Percentiles rank a stretch among this genome's conserved stretches.
Evolutionary conservation across 345 rosid genomes (phyloP).

Genomic region (Lepidium sativum): DNA sequence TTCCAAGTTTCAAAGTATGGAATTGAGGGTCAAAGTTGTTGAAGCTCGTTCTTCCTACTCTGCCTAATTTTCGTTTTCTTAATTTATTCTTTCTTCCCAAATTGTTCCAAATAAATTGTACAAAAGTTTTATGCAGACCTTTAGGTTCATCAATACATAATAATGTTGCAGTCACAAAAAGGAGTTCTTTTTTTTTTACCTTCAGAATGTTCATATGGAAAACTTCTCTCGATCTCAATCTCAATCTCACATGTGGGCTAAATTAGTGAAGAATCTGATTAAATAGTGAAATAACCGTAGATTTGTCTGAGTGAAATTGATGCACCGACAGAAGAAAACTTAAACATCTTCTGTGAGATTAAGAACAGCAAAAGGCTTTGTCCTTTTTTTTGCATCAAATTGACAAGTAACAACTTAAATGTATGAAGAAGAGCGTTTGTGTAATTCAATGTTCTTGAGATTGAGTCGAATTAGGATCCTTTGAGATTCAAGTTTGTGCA

Average conservation of each 20-base stretch:
- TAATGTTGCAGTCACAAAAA: background rate
- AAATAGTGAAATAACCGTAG: background rate
- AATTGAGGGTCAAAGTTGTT: slow-evolving; percentile 7
- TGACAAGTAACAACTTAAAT: background rate
- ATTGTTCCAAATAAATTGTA: slow-evolving; percentile 12
- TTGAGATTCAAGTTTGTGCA: background rate
- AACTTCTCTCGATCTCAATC: background rate
- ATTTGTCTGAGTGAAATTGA: slow-evolving; percentile 3
- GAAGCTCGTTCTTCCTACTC: slow-evolving; percentile 13
- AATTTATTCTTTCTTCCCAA: slow-evolving; percentile 1
- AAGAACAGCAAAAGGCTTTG: background rate
- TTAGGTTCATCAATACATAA: slow-evolving; percentile 22
- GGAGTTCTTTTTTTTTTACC: background rate
- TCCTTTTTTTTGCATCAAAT: background rate
- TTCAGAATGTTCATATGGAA: background rate
- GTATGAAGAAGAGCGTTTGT: background rate
- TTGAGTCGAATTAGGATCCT: background rate
- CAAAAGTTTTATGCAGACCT: background rate
- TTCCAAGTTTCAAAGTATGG: background rate
- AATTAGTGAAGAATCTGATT: background rate
- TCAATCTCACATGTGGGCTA: background rate
- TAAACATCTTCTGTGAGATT: background rate
- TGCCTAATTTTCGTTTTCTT: slow-evolving; percentile 9
- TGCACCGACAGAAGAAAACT: slow-evolving; percentile 17
- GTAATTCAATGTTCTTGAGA: background rate